Evolutionary conservation across 106 monocot species (phyloP).

Genomic region (Dioscorea alata): DNA sequence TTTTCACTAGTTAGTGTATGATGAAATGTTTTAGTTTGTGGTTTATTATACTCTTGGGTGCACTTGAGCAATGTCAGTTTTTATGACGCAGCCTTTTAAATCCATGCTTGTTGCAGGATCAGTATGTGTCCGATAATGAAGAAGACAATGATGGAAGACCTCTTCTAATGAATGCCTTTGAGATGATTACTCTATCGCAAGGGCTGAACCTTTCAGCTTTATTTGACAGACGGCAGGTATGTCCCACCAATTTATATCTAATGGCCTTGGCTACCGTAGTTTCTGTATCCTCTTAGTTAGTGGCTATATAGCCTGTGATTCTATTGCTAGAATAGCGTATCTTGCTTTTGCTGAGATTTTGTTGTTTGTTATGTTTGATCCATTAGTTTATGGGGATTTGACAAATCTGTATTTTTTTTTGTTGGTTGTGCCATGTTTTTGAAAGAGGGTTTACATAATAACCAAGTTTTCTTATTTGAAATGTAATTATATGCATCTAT

Average conservation of each 20-base stretch:
- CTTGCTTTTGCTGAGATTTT: too few relatives aligned
- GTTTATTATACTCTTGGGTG: not conserved
- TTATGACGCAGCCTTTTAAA: not conserved
- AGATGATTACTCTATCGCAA: constrained; percentile 92
- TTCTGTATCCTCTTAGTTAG: too few relatives aligned
- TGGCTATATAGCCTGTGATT: too few relatives aligned
- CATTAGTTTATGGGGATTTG: too few relatives aligned
- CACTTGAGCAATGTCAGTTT: not conserved
- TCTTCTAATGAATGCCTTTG: constrained; percentile 96
- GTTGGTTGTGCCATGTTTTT: too few relatives aligned
- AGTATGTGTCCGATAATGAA: constrained; percentile 46
- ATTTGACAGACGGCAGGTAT: constrained; percentile 89
- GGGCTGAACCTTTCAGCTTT: constrained; percentile 83
- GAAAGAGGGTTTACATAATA: too few relatives aligned
- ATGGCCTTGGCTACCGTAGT: too few relatives aligned
- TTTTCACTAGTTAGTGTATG: not conserved
- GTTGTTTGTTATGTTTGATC: too few relatives aligned
- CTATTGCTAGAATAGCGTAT: too few relatives aligned
- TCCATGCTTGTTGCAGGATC: constrained; percentile 37
- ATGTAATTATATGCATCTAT: too few relatives aligned
- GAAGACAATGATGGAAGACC: constrained; percentile 41
- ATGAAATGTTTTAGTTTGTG: not conserved
- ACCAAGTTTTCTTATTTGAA: too few relatives aligned
- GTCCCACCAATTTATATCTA: not conserved
- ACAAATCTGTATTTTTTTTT: too few relatives aligned